These are phyloP conservation scores for Alternaria sp. DNA, from an alignment of 2,329 filamentous ascomycete species.

Conservation along the genomic window DNA sequence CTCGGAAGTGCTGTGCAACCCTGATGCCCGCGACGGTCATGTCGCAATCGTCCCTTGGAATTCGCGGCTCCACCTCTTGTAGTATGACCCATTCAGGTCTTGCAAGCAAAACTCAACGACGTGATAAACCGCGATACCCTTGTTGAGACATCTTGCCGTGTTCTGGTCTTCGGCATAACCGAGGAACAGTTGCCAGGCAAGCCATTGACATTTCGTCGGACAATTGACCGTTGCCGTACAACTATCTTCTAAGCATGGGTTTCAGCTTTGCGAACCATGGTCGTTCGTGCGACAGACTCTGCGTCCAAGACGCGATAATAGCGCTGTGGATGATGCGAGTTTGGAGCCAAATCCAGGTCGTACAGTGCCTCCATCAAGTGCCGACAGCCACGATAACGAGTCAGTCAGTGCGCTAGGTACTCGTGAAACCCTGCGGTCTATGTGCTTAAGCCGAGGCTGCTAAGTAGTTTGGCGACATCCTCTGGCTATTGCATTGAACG, in stretches of 20 bases:
- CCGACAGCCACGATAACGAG: slow-evolving; percentile 8
- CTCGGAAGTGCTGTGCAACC: slow-evolving; percentile 1
- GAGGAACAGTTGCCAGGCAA: background rate
- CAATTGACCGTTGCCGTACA: background rate
- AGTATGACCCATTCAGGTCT: background rate
- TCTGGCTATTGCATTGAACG: background rate
- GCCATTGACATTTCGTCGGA: background rate
- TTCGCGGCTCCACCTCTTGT: background rate
- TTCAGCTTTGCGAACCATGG: slow-evolving; percentile 7
- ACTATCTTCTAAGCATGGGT: background rate
- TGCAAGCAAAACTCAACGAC: background rate
- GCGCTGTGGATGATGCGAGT: background rate
- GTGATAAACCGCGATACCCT: background rate
- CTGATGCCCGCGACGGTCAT: background rate
- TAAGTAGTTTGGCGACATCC: background rate
- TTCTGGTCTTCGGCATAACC: background rate
- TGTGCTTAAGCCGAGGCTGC: background rate
- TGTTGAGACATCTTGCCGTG: background rate
- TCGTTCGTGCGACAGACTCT: slow-evolving; percentile 9
- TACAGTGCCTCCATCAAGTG: slow-evolving; percentile 5
- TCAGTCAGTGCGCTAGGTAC: slow-evolving; percentile 4
- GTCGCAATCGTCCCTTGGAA: background rate
- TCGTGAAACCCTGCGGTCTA: slow-evolving; percentile 6
- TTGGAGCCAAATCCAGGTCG: background rate
- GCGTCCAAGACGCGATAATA: slow-evolving; percentile 1